A percentile compares a stretch with the other conserved stretches of the same genome.
Evolutionary conservation across 2,329 filamentous ascomycete genomes (phyloP).

Genomic region (Keithomyces neogunnii): DNA sequence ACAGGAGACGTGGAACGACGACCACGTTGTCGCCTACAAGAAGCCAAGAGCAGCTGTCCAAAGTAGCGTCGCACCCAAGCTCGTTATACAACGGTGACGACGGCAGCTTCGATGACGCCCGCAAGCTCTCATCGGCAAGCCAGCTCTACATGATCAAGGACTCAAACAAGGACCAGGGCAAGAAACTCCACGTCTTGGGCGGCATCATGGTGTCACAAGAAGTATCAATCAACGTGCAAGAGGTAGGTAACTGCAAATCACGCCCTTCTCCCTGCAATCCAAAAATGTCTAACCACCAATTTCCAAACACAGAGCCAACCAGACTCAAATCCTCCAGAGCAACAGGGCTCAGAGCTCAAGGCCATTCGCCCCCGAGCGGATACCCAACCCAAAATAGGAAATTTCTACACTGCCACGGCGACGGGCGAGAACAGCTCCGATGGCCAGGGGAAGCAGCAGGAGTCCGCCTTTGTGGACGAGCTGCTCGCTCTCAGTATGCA

Average conservation of each 20-base stretch:
- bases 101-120: conserved; percentile 9
- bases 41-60: conserved; percentile 10
- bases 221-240: conserved; percentile 43
- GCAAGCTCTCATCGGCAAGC: conserved; percentile 2
- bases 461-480: conserved; percentile 13
- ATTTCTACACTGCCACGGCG: conserved; percentile 6
- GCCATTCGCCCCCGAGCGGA: not conserved
- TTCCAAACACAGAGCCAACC: not conserved
- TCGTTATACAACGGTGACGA: conserved; percentile 6
- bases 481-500: conserved; percentile 13
- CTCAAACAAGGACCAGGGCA: conserved; percentile 9
- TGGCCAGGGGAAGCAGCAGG: conserved; percentile 2
- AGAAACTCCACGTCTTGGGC: conserved; percentile 27
- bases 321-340: not conserved
- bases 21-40: not conserved
- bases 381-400: not conserved
- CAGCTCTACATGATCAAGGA: conserved; percentile 12
- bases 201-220: conserved; percentile 57
- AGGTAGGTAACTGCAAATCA: conserved; percentile 2
- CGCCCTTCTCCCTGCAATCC: not conserved
- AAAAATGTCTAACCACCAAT: not conserved
- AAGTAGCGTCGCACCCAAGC: conserved; percentile 1
- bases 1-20: not conserved
- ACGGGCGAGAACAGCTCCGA: conserved; percentile 5
- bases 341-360: not conserved